Evolutionary conservation across 148 eudicot genomes (phyloP).

Genomic region (Arbutus unedo): DNA sequence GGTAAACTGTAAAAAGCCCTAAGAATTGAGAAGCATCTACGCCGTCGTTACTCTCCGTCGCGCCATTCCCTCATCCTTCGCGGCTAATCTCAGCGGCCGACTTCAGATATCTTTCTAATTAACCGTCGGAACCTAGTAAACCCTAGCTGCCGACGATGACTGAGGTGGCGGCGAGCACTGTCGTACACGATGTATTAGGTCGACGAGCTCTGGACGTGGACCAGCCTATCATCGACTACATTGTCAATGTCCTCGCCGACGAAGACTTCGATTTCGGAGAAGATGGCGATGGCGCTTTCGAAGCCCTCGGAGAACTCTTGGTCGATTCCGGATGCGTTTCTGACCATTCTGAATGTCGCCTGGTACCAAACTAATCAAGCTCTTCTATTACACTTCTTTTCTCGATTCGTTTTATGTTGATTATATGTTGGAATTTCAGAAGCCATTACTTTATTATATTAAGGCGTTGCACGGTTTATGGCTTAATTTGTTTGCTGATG

Average conservation of each 20-base stretch:
- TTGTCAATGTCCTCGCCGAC: conserved; percentile 94
- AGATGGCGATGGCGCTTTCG: conserved; percentile 86
- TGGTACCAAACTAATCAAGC: conserved; percentile 26
- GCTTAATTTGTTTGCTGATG: background rate
- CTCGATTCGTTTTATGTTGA: background rate
- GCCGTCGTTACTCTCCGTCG: background rate
- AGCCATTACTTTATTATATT: too few relatives aligned
- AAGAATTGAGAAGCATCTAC: background rate
- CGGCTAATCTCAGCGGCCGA: background rate
- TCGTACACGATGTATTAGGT: conserved; percentile 82
- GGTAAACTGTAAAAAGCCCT: background rate
- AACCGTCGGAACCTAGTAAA: background rate
- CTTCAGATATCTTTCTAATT: background rate
- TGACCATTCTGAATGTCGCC: conserved; percentile 69
- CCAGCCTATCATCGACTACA: conserved; percentile 80
- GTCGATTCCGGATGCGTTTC: conserved; percentile 76
- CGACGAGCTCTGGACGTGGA: conserved; percentile 58
- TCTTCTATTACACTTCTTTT: background rate
- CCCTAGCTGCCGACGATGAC: conserved; percentile 41
- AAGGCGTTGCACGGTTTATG: background rate
- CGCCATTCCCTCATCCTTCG: background rate
- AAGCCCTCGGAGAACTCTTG: conserved; percentile 89
- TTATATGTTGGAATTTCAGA: background rate
- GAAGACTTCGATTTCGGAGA: conserved; percentile 96
- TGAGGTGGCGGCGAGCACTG: conserved; percentile 81